Percentiles rank a stretch among this genome's conserved stretches.
Conservation (phyloP, 257 asterid genomes). For the Fraxinus pennsylvanica region DNA sequence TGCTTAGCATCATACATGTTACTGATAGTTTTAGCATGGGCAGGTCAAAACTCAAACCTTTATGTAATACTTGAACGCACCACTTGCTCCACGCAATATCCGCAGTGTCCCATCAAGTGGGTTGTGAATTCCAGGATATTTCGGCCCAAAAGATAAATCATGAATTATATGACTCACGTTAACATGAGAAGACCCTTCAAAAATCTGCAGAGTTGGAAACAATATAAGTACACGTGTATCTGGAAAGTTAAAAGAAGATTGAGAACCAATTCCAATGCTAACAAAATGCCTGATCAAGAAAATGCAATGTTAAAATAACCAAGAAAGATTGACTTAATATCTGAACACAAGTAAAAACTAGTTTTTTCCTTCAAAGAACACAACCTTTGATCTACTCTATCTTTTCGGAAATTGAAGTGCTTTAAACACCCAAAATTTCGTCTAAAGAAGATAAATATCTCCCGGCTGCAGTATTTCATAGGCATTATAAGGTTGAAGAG, state of each 20-base stretch:
- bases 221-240: slow-evolving; percentile 3
- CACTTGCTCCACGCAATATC: slow-evolving; percentile 79
- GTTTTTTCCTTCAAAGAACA: neutral
- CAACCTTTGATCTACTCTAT: neutral
- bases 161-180: slow-evolving; percentile 93
- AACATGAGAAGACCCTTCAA: slow-evolving; percentile 80
- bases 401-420: neutral
- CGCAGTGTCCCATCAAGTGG: slow-evolving; percentile 92
- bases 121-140: slow-evolving; percentile 94
- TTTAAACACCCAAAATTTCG: neutral
- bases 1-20: neutral
- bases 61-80: slow-evolving; percentile 95
- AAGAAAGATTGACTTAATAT: neutral
- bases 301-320: neutral
- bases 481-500: too few species aligned
- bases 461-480: too few species aligned
- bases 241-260: slow-evolving; percentile 3
- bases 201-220: slow-evolving; percentile 61
- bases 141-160: slow-evolving; percentile 92
- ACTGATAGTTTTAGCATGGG: slow-evolving; percentile 2
- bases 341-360: neutral
- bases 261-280: neutral
- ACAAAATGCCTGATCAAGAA: neutral
- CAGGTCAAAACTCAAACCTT: slow-evolving; percentile 53
- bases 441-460: neutral